Evolutionary conservation across 306 rosid species (phyloP).

Genomic region (Glycine tomentella): DNA sequence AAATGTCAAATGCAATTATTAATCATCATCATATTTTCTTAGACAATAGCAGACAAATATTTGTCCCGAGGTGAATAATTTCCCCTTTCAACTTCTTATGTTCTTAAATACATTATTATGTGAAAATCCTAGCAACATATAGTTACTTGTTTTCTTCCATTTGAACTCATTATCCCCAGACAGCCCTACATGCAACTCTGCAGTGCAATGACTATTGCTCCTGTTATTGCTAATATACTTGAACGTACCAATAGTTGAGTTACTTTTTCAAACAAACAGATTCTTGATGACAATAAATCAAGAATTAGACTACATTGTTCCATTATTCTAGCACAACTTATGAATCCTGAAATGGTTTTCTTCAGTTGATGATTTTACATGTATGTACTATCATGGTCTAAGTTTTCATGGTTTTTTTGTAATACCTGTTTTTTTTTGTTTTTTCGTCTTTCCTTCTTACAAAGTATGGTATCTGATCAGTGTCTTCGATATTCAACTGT

Average conservation of each 20-base stretch:
- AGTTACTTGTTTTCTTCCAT: slow-evolving; percentile 2
- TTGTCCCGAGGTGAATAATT: background rate
- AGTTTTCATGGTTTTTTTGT: slow-evolving; percentile 21
- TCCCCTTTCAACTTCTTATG: slow-evolving; percentile 13
- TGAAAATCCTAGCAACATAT: background rate
- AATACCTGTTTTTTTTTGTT: background rate
- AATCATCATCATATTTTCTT: background rate
- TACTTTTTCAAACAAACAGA: background rate
- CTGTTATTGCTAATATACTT: background rate
- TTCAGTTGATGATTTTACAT: background rate
- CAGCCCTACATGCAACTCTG: background rate
- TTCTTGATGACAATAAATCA: background rate
- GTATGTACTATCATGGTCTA: background rate
- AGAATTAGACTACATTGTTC: slow-evolving; percentile 7
- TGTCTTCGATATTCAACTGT: background rate
- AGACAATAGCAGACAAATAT: background rate
- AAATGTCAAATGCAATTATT: background rate
- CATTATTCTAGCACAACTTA: background rate
- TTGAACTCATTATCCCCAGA: background rate
- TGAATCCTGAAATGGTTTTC: background rate
- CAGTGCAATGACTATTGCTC: background rate
- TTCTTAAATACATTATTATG: background rate
- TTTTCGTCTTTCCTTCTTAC: background rate
- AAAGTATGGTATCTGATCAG: slow-evolving; percentile 19
- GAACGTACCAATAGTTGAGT: background rate